phyloP scores from a whole-genome alignment of 371 early-diverging fungal genomes.

The Nematocida ironsii region DNA sequence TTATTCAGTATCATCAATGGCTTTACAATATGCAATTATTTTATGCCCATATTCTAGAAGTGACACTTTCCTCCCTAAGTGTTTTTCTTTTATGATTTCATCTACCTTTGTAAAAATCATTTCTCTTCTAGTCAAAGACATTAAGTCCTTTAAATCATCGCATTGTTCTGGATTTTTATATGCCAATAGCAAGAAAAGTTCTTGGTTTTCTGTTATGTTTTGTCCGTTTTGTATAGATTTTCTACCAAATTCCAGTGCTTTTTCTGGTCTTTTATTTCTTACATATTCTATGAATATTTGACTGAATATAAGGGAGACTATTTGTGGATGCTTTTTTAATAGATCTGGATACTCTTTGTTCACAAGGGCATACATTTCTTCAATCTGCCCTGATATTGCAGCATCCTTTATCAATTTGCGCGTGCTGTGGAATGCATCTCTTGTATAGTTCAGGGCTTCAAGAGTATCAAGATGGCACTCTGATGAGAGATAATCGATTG shows the following conservation, averaged over 20 bases:
- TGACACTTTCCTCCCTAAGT: slow-evolving; percentile 5
- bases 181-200: slow-evolving; percentile 50
- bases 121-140: slow-evolving; percentile 45
- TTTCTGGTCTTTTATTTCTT: slow-evolving; percentile 44
- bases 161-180: slow-evolving; percentile 55
- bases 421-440: background rate
- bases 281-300: slow-evolving; percentile 54
- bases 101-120: slow-evolving; percentile 28
- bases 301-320: slow-evolving; percentile 33
- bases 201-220: slow-evolving; percentile 36
- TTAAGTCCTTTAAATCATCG: slow-evolving; percentile 22
- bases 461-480: slow-evolving; percentile 55
- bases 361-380: background rate
- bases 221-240: slow-evolving; percentile 40
- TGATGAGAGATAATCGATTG: slow-evolving; percentile 32
- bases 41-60: slow-evolving; percentile 24
- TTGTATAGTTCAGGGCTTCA: background rate
- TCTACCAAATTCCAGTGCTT: slow-evolving; percentile 48
- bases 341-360: slow-evolving; percentile 21
- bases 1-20: background rate
- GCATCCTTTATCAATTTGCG: slow-evolving; percentile 22
- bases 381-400: slow-evolving; percentile 24
- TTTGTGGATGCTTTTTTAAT: slow-evolving; percentile 2
- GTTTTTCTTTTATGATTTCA: slow-evolving; percentile 30
- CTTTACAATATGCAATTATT: background rate